Conservation (phyloP, 805 yeast genomes). For the Candida piceae region DNA sequence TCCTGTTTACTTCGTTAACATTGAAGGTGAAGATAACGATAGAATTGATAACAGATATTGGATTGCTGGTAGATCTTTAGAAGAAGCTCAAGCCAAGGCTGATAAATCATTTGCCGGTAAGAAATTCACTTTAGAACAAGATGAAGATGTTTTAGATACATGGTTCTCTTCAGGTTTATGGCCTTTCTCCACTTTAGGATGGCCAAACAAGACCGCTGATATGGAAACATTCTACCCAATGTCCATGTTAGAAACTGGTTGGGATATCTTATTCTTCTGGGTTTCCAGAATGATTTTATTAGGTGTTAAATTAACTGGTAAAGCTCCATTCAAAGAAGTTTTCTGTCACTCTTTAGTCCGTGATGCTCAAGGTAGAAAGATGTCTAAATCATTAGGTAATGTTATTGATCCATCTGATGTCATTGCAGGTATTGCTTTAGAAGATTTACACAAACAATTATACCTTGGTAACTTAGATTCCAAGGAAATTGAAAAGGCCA, state of each 20-base stretch:
- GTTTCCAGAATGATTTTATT: slow-evolving; percentile 93
- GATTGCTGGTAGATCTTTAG: slow-evolving; percentile 83
- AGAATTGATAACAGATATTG: slow-evolving; percentile 65
- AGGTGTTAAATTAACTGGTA: slow-evolving; percentile 85
- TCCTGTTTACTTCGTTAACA: slow-evolving; percentile 84
- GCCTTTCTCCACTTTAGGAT: slow-evolving; percentile 95
- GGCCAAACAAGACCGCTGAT: slow-evolving; percentile 81
- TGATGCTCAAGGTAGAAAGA: slow-evolving; percentile 98
- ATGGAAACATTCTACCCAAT: slow-evolving; percentile 79
- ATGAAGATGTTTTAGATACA: slow-evolving; percentile 96
- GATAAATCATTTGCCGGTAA: slow-evolving; percentile 61
- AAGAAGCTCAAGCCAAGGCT: slow-evolving; percentile 86
- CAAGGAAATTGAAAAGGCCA: slow-evolving; percentile 80
- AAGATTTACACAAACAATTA: slow-evolving; percentile 74
- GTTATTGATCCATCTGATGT: slow-evolving; percentile 96
- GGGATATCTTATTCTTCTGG: slow-evolving; percentile 99
- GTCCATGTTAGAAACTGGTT: slow-evolving; percentile 95
- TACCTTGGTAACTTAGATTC: slow-evolving; percentile 82
- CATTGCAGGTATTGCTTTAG: slow-evolving; percentile 78
- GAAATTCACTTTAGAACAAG: slow-evolving; percentile 79
- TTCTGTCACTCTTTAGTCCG: slow-evolving; percentile 98
- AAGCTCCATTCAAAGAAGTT: slow-evolving; percentile 91
- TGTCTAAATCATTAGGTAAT: slow-evolving; percentile 97
- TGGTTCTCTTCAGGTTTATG: slow-evolving; percentile 98
- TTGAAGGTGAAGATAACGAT: slow-evolving; percentile 71